A percentile compares a stretch with the other conserved stretches of the same genome.
Evolutionary conservation across 2,329 filamentous ascomycete genomes (phyloP).

Genomic region (Fonsecaea erecta): DNA sequence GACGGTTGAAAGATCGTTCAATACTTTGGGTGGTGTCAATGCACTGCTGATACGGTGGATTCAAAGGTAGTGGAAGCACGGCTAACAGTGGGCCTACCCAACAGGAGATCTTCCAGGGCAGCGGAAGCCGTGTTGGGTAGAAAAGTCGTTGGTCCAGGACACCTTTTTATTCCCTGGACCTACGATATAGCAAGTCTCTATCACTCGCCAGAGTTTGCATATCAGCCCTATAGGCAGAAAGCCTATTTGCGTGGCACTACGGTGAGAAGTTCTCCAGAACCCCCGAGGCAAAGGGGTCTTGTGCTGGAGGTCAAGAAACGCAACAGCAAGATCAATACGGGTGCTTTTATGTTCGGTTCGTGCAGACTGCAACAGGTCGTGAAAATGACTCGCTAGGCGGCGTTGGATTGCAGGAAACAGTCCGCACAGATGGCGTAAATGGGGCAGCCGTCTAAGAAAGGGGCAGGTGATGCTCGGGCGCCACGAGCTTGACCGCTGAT

Average conservation of each 20-base stretch:
- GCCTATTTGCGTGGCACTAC: constrained; percentile 7
- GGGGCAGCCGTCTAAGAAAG: neutral
- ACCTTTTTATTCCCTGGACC: constrained; percentile 13
- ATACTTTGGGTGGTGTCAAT: constrained; percentile 16
- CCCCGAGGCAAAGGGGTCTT: neutral
- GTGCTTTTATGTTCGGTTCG: neutral
- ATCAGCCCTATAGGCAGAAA: constrained; percentile 21
- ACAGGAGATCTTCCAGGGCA: constrained; percentile 17
- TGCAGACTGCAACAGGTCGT: neutral
- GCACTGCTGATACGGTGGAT: constrained; percentile 20
- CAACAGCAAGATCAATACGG: neutral
- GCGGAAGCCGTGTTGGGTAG: constrained; percentile 15
- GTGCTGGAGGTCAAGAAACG: constrained; percentile 6
- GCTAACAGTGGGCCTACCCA: constrained; percentile 22
- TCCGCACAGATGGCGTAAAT: constrained; percentile 14
- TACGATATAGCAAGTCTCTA: constrained; percentile 16
- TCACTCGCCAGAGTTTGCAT: constrained; percentile 9
- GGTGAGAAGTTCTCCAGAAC: neutral
- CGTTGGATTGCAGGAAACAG: constrained; percentile 15
- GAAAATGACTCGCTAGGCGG: constrained; percentile 20
- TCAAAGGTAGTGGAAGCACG: constrained; percentile 12
- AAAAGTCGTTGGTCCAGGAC: neutral
- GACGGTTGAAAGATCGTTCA: constrained; percentile 13
- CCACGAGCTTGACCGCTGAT: constrained; percentile 23
- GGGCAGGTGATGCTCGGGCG: constrained; percentile 3